A percentile compares a stretch with the other conserved stretches of the same genome.
phyloP scores from a whole-genome alignment of 75 land plant species.

The Azolla pinnata region DNA sequence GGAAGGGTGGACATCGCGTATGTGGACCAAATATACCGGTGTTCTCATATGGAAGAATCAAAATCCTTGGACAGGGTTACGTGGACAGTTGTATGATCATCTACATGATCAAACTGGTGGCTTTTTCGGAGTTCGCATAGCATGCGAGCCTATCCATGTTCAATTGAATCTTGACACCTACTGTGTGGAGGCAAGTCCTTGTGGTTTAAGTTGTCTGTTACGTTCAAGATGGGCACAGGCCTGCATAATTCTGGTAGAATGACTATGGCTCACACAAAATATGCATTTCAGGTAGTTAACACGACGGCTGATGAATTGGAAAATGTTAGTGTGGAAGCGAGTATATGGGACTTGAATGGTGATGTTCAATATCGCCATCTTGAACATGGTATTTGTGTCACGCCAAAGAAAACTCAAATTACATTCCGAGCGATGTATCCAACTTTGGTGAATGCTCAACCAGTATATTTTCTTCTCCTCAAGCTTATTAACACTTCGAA shows the following conservation, averaged over 20 bases:
- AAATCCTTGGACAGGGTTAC: constrained; percentile 95
- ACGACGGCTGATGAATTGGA: constrained; percentile 50
- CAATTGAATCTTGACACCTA: constrained; percentile 80
- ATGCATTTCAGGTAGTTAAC: constrained; percentile 52
- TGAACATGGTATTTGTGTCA: constrained; percentile 28
- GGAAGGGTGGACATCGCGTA: constrained; percentile 84
- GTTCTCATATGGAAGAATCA: constrained; percentile 89
- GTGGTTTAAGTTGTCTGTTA: too few species aligned
- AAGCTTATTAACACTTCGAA: constrained; percentile 47
- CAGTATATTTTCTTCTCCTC: constrained; percentile 80
- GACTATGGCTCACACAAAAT: neutral
- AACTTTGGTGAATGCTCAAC: constrained; percentile 41
- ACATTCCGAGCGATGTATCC: constrained; percentile 48
- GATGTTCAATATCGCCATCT: constrained; percentile 41
- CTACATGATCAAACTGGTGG: constrained; percentile 87
- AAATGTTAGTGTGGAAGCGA: constrained; percentile 51
- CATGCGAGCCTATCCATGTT: constrained; percentile 88
- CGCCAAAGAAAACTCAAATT: constrained; percentile 44
- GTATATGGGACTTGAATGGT: constrained; percentile 83
- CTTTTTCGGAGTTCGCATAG: constrained; percentile 80
- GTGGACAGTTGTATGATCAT: constrained; percentile 96
- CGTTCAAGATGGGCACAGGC: too few species aligned
- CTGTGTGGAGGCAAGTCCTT: constrained; percentile 55
- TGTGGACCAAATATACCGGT: constrained; percentile 95
- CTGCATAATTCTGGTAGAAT: too few species aligned